Evolutionary conservation across 129 eudicot species (phyloP).

Genomic region (Artemisia annua): DNA sequence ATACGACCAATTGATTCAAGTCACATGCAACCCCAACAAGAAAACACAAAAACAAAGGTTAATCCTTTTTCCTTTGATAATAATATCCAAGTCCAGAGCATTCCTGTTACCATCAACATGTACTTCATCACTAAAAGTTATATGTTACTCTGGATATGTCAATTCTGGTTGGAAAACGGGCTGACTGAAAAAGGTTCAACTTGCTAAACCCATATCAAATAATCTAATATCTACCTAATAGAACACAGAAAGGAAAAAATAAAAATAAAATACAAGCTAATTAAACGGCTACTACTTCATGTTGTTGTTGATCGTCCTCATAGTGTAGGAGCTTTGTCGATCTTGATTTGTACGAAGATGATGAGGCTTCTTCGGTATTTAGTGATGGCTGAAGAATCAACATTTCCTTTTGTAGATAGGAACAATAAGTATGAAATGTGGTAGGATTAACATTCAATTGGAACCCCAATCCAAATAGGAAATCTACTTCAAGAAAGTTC

Average conservation of each 20-base stretch:
- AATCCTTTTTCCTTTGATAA: slow-evolving; percentile 15
- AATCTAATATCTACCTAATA: slow-evolving; percentile 24
- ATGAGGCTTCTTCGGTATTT: slow-evolving; percentile 38
- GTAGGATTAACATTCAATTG: slow-evolving; percentile 75
- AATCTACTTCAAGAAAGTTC: slow-evolving; percentile 91
- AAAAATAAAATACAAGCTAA: background rate
- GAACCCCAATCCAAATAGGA: slow-evolving; percentile 85
- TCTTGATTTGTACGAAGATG: slow-evolving; percentile 33
- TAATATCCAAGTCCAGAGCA: slow-evolving; percentile 16
- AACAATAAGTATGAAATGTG: slow-evolving; percentile 72
- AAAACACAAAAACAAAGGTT: slow-evolving; percentile 16
- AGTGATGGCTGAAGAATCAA: slow-evolving; percentile 47
- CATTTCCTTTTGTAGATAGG: slow-evolving; percentile 75
- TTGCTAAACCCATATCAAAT: slow-evolving; percentile 29
- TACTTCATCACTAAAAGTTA: background rate
- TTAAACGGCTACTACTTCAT: slow-evolving; percentile 65
- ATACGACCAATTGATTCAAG: slow-evolving; percentile 40
- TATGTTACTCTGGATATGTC: slow-evolving; percentile 18
- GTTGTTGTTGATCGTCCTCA: slow-evolving; percentile 78
- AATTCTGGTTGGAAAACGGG: slow-evolving; percentile 15
- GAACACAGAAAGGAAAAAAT: background rate
- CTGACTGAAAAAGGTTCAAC: slow-evolving; percentile 18
- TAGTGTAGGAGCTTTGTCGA: slow-evolving; percentile 54
- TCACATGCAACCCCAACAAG: slow-evolving; percentile 32
- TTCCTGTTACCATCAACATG: slow-evolving; percentile 14